A percentile compares a stretch with the other conserved stretches of the same genome.
These are phyloP conservation scores for Polytolypa hystricis DNA, from an alignment of 2,329 filamentous ascomycete genomes.

Conservation along the genomic window DNA sequence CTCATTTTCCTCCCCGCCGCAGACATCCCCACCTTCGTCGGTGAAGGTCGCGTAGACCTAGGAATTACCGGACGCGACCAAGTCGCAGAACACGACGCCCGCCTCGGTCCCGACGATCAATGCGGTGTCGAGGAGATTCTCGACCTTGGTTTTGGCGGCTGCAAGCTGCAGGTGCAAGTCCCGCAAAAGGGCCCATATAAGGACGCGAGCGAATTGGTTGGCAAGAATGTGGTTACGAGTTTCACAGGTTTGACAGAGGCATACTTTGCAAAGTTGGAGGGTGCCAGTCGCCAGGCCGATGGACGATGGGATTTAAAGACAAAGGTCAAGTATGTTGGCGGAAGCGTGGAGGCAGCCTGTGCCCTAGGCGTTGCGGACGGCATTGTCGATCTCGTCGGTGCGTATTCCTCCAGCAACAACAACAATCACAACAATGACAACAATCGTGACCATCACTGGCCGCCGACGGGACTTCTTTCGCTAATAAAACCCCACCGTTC, in stretches of 20 bases:
- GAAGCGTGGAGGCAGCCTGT: constrained; percentile 94
- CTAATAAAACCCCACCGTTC: too few relatives aligned
- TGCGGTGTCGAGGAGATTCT: constrained; percentile 72
- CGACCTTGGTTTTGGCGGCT: constrained; percentile 80
- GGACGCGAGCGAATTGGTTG: constrained; percentile 66
- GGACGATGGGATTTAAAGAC: constrained; percentile 55
- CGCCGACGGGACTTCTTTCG: too few relatives aligned
- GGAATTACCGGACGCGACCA: constrained; percentile 93
- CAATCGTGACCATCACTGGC: too few relatives aligned
- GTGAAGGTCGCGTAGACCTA: constrained; percentile 83
- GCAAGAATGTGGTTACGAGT: constrained; percentile 89
- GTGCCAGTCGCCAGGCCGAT: constrained; percentile 22
- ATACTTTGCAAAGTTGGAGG: constrained; percentile 75
- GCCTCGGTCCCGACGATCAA: constrained; percentile 24
- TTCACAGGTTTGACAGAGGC: constrained; percentile 74
- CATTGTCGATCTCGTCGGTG: constrained; percentile 93
- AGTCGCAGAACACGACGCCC: constrained; percentile 76
- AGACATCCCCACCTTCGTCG: constrained; percentile 95
- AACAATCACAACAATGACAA: too few relatives aligned
- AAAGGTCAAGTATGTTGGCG: constrained; percentile 86
- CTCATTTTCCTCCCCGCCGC: constrained; percentile 94
- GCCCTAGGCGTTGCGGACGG: constrained; percentile 91
- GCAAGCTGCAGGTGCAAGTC: constrained; percentile 94
- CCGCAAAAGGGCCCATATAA: constrained; percentile 68
- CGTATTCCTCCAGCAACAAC: too few relatives aligned